Evolutionary conservation across 2,329 filamentous ascomycete species (phyloP), one percentile per base, ranked within the genome.

Genomic region (Penicillium sp.): DNA sequence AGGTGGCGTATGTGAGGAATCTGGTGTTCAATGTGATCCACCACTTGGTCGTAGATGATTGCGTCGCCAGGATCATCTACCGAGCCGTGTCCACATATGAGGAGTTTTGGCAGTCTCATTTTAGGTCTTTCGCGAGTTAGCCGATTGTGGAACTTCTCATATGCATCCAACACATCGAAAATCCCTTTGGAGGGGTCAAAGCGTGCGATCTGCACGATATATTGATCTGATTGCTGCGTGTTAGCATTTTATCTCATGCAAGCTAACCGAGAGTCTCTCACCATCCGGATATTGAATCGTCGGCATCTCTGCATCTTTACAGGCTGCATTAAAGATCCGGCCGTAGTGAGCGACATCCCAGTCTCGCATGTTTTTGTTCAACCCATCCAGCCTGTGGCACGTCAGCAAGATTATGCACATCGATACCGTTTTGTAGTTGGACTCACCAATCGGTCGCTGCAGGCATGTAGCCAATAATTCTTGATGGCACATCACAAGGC

Each of bases 121-220:
- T 82, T 75, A 1, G 82, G 67, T 0, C 73, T 71, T 37, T 79
- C 78, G 13, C 82, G 76, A 59, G 84, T 80, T 57, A 88, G 82
- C 54, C 88, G 84, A 6, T 82, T 80, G 57, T 84, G 85, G 72
- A 94, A 89, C 69, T 89, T 86, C 43, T 87, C 89, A 65, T 93
- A 95, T 0, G 89, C 85, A 63, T 90, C 86, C 59, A 95, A 84
- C 7, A 93, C 89, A 55, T 91, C 89, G 0, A 89, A 86, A 45
- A 94, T 92, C 8, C 91, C 91, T 78, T 94, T 95, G 51, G 90
- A 87, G 0, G 91, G 91, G 67, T 95, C 91, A 72, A 95, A 95
- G 22, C 91, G 88, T 1, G 91, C 90, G 28, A 94, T 86, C 73
- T 95, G 91, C 6, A 89, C 84, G 67, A 95, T 91, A 75, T 93